Percentiles rank a stretch among this genome's conserved stretches.
These are phyloP conservation scores for Cocos nucifera DNA, from an alignment of 176 grass and related monocot species.

Conservation along the genomic window DNA sequence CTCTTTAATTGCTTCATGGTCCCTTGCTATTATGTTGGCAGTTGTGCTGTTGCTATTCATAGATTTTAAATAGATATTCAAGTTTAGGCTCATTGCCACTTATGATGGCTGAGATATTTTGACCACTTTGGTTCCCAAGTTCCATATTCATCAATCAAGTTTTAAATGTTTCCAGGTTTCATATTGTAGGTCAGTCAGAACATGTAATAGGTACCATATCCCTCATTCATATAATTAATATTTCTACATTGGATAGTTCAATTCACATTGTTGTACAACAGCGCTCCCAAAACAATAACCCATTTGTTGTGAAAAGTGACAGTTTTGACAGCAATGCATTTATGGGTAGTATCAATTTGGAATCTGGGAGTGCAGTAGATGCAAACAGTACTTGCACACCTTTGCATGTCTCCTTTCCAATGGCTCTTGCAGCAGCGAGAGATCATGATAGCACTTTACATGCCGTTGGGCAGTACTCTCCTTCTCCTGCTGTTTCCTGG, in stretches of 20 bases:
- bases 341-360: background rate
- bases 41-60: too few species aligned
- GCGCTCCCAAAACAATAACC: too few species aligned
- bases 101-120: too few species aligned
- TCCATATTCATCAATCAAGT: too few species aligned
- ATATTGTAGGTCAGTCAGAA: conserved; percentile 4
- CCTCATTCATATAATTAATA: background rate
- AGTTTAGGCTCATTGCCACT: too few species aligned
- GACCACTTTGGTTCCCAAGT: too few species aligned
- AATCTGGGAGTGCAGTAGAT: background rate
- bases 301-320: background rate
- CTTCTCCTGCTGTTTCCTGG: conserved; percentile 73
- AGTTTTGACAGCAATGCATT: conserved; percentile 1
- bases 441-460: conserved; percentile 4
- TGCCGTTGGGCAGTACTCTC: conserved; percentile 63
- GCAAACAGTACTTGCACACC: background rate
- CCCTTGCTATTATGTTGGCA: too few species aligned
- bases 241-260: conserved; percentile 2
- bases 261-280: background rate
- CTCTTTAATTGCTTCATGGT: too few species aligned
- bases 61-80: too few species aligned
- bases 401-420: background rate
- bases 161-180: conserved; percentile 4
- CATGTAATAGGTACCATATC: conserved; percentile 7
- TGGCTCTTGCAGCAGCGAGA: background rate